A percentile compares a stretch with the other conserved stretches of the same genome.
phyloP scores from a whole-genome alignment of 306 rosid species.

The Urtica urens region DNA sequence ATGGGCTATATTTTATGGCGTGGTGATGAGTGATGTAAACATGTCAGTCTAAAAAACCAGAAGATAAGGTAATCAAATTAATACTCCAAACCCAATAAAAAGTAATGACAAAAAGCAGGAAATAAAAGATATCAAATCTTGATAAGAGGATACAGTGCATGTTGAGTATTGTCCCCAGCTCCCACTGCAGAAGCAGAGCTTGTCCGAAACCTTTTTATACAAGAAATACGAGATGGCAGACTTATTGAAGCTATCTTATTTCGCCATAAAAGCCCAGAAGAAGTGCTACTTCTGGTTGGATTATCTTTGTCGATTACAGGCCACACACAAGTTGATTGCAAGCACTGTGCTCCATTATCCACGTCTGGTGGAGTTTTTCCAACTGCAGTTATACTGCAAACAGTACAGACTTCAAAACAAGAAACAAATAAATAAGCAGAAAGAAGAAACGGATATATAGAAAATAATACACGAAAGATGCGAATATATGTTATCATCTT shows the following conservation, averaged over 20 bases:
- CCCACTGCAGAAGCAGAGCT: slow-evolving; percentile 16
- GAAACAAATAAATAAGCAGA: slow-evolving; percentile 30
- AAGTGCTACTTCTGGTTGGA: slow-evolving; percentile 16
- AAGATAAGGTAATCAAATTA: too few relatives aligned
- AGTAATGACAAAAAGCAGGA: background rate
- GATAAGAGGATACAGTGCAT: slow-evolving; percentile 62
- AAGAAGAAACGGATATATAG: slow-evolving; percentile 1
- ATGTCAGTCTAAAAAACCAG: background rate
- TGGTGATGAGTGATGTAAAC: too few relatives aligned
- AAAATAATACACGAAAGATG: too few relatives aligned
- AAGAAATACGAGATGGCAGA: slow-evolving; percentile 55
- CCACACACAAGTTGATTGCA: slow-evolving; percentile 47
- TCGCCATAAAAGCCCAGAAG: slow-evolving; percentile 40
- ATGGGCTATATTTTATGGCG: too few relatives aligned
- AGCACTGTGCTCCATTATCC: slow-evolving; percentile 25
- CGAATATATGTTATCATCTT: too few relatives aligned
- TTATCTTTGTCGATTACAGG: slow-evolving; percentile 25
- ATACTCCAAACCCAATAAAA: too few relatives aligned
- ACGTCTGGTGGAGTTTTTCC: slow-evolving; percentile 33
- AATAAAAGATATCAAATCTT: background rate
- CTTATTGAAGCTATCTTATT: slow-evolving; percentile 28
- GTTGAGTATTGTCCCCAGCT: slow-evolving; percentile 26
- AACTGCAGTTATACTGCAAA: slow-evolving; percentile 55
- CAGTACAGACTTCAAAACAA: slow-evolving; percentile 27
- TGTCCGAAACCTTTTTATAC: slow-evolving; percentile 45